These are phyloP conservation scores for Physcomitrellopsis africana DNA, from an alignment of 225 moss, liverwort and hornwort genomes.

Conservation along the genomic window DNA sequence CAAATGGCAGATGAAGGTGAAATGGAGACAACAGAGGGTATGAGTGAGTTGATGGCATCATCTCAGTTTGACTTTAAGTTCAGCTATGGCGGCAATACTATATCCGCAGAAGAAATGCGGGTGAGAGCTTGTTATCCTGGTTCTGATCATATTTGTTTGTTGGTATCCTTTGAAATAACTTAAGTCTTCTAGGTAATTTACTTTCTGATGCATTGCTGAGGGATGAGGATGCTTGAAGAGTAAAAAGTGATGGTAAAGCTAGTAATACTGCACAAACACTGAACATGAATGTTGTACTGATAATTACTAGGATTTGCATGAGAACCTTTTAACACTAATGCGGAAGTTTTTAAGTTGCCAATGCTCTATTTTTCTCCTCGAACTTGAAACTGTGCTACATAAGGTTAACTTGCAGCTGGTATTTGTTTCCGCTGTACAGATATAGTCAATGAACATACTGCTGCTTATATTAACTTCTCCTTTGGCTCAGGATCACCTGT, in stretches of 20 bases:
- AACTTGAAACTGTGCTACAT: not conserved
- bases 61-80: constrained; percentile 29
- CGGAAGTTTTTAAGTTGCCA: not conserved
- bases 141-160: not conserved
- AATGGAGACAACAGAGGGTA: constrained; percentile 22
- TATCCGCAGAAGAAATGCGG: constrained; percentile 33
- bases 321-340: not conserved
- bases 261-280: not conserved
- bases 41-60: constrained; percentile 23
- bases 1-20: constrained; percentile 19
- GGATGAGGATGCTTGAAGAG: not conserved
- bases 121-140: constrained; percentile 1
- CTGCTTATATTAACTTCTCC: not conserved
- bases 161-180: not conserved
- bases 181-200: not conserved
- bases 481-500: constrained; percentile 25
- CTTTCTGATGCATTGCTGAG: not conserved
- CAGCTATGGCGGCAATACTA: constrained; percentile 34
- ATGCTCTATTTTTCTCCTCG: not conserved
- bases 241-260: no score
- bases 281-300: not conserved
- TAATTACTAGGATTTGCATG: not conserved
- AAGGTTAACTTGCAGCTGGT: not conserved
- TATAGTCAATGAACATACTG: not conserved
- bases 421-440: not conserved